phyloP scores from a whole-genome alignment of 768 basidiomycete genomes.

The Neoboletus brunneissimus region DNA sequence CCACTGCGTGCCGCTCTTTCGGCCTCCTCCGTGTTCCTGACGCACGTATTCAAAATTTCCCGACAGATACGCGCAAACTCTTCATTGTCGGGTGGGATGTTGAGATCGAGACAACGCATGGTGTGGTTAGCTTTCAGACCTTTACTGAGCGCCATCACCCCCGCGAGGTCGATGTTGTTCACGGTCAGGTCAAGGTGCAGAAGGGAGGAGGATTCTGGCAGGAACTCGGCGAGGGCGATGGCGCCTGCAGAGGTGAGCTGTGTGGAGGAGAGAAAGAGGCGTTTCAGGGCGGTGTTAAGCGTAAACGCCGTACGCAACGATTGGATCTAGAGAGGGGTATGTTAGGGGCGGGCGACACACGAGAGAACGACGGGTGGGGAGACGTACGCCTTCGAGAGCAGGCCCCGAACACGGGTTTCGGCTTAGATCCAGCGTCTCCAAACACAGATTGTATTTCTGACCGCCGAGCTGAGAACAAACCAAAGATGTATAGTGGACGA shows the following conservation, averaged over 20 bases:
- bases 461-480: background rate
- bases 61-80: slow-evolving; percentile 82
- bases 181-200: slow-evolving; percentile 89
- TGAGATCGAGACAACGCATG: slow-evolving; percentile 90
- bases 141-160: slow-evolving; percentile 86
- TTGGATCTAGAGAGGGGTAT: slow-evolving; percentile 52
- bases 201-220: slow-evolving; percentile 84
- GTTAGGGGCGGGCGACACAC: background rate
- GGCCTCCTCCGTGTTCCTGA: slow-evolving; percentile 91
- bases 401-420: slow-evolving; percentile 94
- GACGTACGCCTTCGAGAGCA: slow-evolving; percentile 80
- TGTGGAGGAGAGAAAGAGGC: slow-evolving; percentile 87
- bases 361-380: background rate
- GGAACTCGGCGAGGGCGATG: slow-evolving; percentile 93
- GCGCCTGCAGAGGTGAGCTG: slow-evolving; percentile 78
- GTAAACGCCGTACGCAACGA: slow-evolving; percentile 92
- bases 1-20: slow-evolving; percentile 36
- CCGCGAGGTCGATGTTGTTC: slow-evolving; percentile 83
- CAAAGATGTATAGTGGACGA: background rate
- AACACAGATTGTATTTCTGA: slow-evolving; percentile 90
- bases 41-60: slow-evolving; percentile 86
- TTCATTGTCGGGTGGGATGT: slow-evolving; percentile 84
- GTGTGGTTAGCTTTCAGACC: slow-evolving; percentile 81
- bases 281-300: slow-evolving; percentile 85
- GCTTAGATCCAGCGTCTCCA: slow-evolving; percentile 92